Evolutionary conservation across 768 basidiomycete species (phyloP).

Genomic region (Rhizopogon salebrosus): DNA sequence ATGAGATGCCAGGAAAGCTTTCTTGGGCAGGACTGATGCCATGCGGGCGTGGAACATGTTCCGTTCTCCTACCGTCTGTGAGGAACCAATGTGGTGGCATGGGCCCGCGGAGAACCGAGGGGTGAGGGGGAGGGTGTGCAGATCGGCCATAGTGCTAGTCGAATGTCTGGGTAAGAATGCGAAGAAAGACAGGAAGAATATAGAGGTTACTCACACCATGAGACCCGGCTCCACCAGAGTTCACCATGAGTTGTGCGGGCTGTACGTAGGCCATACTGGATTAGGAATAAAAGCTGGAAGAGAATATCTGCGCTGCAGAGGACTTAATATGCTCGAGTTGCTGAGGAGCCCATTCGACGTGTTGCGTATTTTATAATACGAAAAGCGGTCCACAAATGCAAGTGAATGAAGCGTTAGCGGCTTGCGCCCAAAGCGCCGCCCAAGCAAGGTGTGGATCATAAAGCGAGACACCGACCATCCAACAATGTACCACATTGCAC

Average conservation of each 20-base stretch:
- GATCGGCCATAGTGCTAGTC: constrained; percentile 9
- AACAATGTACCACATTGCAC: neutral
- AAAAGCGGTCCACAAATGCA: neutral
- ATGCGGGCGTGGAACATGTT: constrained; percentile 15
- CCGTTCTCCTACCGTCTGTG: constrained; percentile 12
- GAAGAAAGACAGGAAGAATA: neutral
- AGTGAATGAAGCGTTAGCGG: neutral
- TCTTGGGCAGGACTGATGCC: constrained; percentile 9
- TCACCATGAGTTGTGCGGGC: constrained; percentile 2
- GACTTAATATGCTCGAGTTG: neutral
- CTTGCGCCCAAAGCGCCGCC: neutral
- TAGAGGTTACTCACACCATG: neutral
- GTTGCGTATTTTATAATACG: neutral
- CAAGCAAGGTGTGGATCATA: neutral
- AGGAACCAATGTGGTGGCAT: constrained; percentile 17
- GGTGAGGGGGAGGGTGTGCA: constrained; percentile 16
- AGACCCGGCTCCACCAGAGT: constrained; percentile 8
- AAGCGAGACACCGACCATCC: neutral
- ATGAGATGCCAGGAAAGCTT: constrained; percentile 13
- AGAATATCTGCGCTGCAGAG: too few relatives aligned
- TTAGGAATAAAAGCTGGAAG: neutral
- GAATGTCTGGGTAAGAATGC: neutral
- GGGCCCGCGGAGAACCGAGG: constrained; percentile 1
- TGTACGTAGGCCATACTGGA: constrained; percentile 5
- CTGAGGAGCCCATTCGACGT: neutral